Conservation (phyloP, 202 grass and related monocot species). For the Eragrostis tef region DNA sequence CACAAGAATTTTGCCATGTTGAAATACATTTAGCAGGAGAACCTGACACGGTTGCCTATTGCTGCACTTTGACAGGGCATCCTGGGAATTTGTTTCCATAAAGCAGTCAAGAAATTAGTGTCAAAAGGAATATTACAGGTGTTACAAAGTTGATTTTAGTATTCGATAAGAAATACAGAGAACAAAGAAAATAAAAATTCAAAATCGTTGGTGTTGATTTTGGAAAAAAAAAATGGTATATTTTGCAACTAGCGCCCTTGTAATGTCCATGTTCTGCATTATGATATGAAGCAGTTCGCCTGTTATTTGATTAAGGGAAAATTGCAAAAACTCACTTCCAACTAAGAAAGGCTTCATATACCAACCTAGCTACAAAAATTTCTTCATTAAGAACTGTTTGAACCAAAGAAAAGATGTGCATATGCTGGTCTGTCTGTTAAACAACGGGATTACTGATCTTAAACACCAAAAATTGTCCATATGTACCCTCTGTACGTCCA, state of each 20-base stretch:
- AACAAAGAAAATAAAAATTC: not conserved
- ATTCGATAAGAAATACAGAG: not conserved
- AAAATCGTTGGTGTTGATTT: not conserved
- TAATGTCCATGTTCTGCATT: no score
- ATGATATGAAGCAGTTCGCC: no score
- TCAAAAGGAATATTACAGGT: not conserved
- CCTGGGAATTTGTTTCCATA: conserved; percentile 12
- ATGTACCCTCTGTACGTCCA: not conserved
- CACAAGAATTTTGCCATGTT: not conserved
- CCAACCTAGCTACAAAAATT: no score
- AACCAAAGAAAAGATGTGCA: not conserved
- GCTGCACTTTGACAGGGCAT: conserved; percentile 15
- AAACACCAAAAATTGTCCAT: not conserved
- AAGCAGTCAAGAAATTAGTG: not conserved
- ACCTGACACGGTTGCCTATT: conserved; percentile 19
- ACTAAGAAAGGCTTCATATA: no score
- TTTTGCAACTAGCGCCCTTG: no score
- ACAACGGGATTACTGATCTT: not conserved
- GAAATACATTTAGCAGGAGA: conserved; percentile 24
- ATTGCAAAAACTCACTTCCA: no score
- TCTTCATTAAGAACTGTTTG: not conserved
- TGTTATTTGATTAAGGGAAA: no score
- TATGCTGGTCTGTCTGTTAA: not conserved
- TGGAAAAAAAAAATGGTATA: no score
- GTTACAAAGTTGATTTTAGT: not conserved